Evolutionary conservation across 169 alveolate species (phyloP).

Genomic region (Ichthyophthirius multifiliis): DNA sequence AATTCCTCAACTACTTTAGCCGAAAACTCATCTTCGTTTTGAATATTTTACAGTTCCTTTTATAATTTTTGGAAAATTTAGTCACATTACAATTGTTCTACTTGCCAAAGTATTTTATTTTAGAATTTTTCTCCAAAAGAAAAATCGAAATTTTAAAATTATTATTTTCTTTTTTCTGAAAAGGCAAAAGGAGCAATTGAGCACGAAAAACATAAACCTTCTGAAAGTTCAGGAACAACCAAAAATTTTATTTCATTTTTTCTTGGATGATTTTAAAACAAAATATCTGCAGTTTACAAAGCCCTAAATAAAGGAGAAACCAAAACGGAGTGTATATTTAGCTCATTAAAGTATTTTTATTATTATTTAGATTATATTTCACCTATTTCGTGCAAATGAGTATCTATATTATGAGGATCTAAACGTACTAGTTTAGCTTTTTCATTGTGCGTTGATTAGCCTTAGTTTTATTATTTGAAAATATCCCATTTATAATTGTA

Average conservation of each 20-base stretch:
- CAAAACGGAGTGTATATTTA: slow-evolving; percentile 42
- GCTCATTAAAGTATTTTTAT: slow-evolving; percentile 14
- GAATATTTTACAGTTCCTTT: background rate
- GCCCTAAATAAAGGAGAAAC: slow-evolving; percentile 48
- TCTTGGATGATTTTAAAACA: slow-evolving; percentile 47
- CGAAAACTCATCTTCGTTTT: background rate
- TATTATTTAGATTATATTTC: slow-evolving; percentile 18
- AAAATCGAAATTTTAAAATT: background rate
- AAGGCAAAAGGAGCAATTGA: background rate
- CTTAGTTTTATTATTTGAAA: background rate
- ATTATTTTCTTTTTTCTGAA: background rate
- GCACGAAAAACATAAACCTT: slow-evolving; percentile 3
- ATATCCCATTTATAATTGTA: background rate
- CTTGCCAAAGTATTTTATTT: background rate
- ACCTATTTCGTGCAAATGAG: slow-evolving; percentile 20
- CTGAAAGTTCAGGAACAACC: slow-evolving; percentile 40
- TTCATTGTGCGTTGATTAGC: background rate
- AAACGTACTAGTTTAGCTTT: background rate
- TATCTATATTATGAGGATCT: background rate
- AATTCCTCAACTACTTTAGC: background rate
- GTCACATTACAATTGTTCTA: background rate
- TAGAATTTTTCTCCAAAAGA: background rate
- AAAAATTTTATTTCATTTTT: slow-evolving; percentile 17
- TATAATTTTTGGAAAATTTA: background rate
- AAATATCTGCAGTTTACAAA: slow-evolving; percentile 25